phyloP scores from a whole-genome alignment of 352 stramenopile genomes.

The Globisporangium nunn region DNA sequence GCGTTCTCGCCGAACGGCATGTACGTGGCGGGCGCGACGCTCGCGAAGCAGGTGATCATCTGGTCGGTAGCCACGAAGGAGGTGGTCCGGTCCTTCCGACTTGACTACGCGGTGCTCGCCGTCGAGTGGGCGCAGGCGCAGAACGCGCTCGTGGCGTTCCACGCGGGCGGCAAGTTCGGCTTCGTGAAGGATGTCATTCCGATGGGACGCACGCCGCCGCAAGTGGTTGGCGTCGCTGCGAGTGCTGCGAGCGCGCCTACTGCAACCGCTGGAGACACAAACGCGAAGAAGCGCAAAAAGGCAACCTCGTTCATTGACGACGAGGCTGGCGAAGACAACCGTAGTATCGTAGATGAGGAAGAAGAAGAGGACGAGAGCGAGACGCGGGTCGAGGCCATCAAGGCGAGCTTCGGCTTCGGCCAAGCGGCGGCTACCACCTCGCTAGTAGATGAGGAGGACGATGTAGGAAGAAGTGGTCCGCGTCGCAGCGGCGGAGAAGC shows the following conservation, averaged over 20 bases:
- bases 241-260: neutral
- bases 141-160: slow-evolving; percentile 52
- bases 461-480: slow-evolving; percentile 1
- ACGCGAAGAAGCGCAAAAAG: slow-evolving; percentile 19
- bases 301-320: slow-evolving; percentile 38
- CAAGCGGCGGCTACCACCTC: slow-evolving; percentile 7
- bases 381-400: slow-evolving; percentile 71
- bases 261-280: neutral
- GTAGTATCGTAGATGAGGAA: slow-evolving; percentile 24
- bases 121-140: slow-evolving; percentile 52
- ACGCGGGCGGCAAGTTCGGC: slow-evolving; percentile 49
- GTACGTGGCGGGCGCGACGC: slow-evolving; percentile 60
- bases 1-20: slow-evolving; percentile 76
- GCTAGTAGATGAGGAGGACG: slow-evolving; percentile 18
- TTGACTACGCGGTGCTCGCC: slow-evolving; percentile 48
- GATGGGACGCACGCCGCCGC: slow-evolving; percentile 41
- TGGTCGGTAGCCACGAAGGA: slow-evolving; percentile 48
- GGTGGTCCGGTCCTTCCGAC: slow-evolving; percentile 45
- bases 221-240: slow-evolving; percentile 11
- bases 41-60: slow-evolving; percentile 68
- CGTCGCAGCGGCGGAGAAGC: neutral
- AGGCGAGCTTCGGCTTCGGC: slow-evolving; percentile 78
- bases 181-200: slow-evolving; percentile 66
- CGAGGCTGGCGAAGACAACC: slow-evolving; percentile 31
- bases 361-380: slow-evolving; percentile 53